Evolutionary conservation across 495 filamentous ascomycete species (phyloP).

Genomic region (Aspergillus affinis): DNA sequence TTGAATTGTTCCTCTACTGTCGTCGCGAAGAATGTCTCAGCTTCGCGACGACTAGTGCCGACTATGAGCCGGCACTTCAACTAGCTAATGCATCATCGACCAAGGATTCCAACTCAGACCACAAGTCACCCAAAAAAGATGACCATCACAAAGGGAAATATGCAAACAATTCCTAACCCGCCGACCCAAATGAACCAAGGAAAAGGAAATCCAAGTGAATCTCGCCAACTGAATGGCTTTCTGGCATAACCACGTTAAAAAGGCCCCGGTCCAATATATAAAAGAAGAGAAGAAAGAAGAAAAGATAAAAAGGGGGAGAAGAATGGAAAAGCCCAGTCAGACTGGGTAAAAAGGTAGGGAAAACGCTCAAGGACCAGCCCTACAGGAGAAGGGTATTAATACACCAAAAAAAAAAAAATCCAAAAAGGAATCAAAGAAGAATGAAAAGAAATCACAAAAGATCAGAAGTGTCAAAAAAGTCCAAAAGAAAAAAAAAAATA

Average conservation of each 20-base stretch:
- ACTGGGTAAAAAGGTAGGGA: conserved; percentile 40
- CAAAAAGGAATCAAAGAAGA: conserved; percentile 38
- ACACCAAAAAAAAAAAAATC: conserved; percentile 38
- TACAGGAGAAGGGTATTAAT: conserved; percentile 42
- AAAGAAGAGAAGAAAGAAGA: conserved; percentile 20
- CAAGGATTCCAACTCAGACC: conserved; percentile 19
- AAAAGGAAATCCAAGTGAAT: conserved; percentile 31
- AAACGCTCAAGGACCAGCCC: conserved; percentile 27
- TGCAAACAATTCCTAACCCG: conserved; percentile 26
- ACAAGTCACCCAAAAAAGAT: conserved; percentile 21
- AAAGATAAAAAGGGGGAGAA: conserved; percentile 29
- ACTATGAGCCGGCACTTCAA: too few species aligned
- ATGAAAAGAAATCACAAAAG: conserved; percentile 26
- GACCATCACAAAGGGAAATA: conserved; percentile 28
- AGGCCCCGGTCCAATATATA: conserved; percentile 27
- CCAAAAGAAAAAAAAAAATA: conserved; percentile 23
- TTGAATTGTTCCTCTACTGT: conserved; percentile 2
- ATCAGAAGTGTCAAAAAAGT: too few species aligned
- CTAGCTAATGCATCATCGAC: conserved; percentile 16
- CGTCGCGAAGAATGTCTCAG: conserved; percentile 29
- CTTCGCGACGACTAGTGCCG: conserved; percentile 10
- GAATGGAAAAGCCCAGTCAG: conserved; percentile 28
- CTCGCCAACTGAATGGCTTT: conserved; percentile 40
- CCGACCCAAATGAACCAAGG: conserved; percentile 32
- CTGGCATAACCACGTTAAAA: conserved; percentile 47